Percentiles rank a stretch among this genome's conserved stretches.
Conservation (phyloP, 2,329 filamentous ascomycete species). For the Colletotrichum chrysophilum region DNA sequence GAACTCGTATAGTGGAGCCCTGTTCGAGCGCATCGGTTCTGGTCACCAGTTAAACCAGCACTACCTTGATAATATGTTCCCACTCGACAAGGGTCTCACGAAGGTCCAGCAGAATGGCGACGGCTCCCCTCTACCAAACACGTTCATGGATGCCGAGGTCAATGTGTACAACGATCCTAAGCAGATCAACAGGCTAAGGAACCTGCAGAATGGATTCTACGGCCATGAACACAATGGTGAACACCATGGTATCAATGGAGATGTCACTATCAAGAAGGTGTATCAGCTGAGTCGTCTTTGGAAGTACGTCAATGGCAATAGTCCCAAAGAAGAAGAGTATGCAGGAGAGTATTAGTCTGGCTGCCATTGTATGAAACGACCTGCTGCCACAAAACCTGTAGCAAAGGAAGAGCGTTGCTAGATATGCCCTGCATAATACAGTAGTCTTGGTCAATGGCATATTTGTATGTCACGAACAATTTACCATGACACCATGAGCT, state of each 20-base stretch:
- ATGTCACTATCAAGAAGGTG: neutral
- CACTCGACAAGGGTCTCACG: slow-evolving; percentile 26
- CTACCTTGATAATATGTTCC: slow-evolving; percentile 68
- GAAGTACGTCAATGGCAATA: slow-evolving; percentile 3
- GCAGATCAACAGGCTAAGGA: neutral
- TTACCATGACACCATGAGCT: no score
- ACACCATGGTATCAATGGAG: neutral
- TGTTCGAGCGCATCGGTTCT: slow-evolving; percentile 61
- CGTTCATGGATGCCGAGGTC: slow-evolving; percentile 7
- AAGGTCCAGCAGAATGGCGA: slow-evolving; percentile 9
- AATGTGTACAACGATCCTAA: slow-evolving; percentile 8
- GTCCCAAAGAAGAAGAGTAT: neutral
- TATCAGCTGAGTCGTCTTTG: slow-evolving; percentile 16
- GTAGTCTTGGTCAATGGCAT: no score
- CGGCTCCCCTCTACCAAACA: neutral
- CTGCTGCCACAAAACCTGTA: no score
- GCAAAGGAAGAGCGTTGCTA: no score
- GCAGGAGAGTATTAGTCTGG: neutral
- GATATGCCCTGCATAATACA: no score
- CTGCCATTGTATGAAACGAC: no score
- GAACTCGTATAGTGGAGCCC: slow-evolving; percentile 65
- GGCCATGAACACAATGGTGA: neutral
- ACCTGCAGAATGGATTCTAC: neutral
- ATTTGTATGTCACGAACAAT: no score
- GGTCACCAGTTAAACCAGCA: slow-evolving; percentile 67